Conservation (phyloP, 345 rosid genomes). For the Psidium friedrichsthalianum region DNA sequence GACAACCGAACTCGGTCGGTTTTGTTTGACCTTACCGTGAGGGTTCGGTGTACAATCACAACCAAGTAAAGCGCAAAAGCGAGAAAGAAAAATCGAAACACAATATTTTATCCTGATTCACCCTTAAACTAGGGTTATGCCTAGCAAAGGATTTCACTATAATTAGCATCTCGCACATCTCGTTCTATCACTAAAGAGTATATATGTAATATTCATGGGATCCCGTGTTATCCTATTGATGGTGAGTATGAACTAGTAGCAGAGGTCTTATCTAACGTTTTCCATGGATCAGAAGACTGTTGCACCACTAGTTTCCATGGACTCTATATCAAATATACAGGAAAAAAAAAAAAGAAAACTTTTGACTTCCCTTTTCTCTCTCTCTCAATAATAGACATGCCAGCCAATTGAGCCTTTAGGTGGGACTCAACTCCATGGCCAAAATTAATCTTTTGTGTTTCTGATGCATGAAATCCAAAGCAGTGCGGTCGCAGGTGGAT, state of each 20-base stretch:
- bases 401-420: not conserved
- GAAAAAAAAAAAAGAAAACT: not conserved
- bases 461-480: not conserved
- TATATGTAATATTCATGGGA: too few relatives aligned
- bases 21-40: too few relatives aligned
- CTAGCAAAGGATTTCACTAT: too few relatives aligned
- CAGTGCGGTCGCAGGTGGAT: not conserved
- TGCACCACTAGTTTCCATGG: not conserved
- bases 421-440: not conserved
- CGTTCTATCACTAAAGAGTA: too few relatives aligned
- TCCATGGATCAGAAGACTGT: not conserved
- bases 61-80: too few relatives aligned
- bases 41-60: too few relatives aligned
- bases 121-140: too few relatives aligned
- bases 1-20: not conserved
- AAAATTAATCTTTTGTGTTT: not conserved
- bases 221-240: too few relatives aligned
- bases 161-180: too few relatives aligned
- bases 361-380: not conserved
- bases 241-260: not conserved
- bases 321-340: not conserved
- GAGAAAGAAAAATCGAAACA: too few relatives aligned
- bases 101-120: too few relatives aligned
- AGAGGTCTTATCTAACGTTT: not conserved
- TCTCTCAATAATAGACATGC: not conserved